phyloP scores from a whole-genome alignment of 345 rosid genomes.

The Populus davidiana region DNA sequence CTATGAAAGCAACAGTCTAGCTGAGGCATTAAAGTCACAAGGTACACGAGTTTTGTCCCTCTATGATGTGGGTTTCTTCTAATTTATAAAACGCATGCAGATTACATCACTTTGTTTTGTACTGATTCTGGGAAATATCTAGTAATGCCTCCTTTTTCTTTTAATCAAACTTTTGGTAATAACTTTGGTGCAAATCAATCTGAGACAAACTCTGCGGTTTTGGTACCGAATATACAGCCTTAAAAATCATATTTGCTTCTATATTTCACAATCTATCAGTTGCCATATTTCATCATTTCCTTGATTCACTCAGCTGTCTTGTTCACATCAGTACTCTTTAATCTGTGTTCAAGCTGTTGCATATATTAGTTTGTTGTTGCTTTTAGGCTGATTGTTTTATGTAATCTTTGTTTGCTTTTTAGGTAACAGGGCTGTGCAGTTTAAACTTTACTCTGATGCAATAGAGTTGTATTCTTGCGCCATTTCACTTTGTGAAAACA shows the following conservation, averaged over 20 bases:
- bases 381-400: constrained; percentile 17
- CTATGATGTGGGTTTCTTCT: constrained; percentile 2
- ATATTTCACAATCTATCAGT: too few relatives aligned
- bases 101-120: not conserved
- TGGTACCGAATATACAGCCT: not conserved
- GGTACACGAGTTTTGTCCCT: constrained; percentile 40
- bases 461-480: constrained; percentile 74
- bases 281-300: not conserved
- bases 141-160: not conserved
- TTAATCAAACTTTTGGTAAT: too few relatives aligned
- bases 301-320: not conserved
- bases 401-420: constrained; percentile 24
- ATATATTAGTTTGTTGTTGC: not conserved
- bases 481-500: constrained; percentile 54
- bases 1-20: constrained; percentile 48
- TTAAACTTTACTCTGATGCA: constrained; percentile 60
- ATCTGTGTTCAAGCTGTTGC: constrained; percentile 4
- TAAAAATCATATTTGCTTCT: too few relatives aligned
- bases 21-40: constrained; percentile 70
- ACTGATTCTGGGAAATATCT: not conserved
- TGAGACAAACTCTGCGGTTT: not conserved
- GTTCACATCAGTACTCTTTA: not conserved
- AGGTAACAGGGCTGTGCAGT: constrained; percentile 90
- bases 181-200: not conserved
- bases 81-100: not conserved